Base-by-base conservation (phyloP, 2,329 filamentous ascomycete genomes). In the Cladosporium sp. region DNA sequence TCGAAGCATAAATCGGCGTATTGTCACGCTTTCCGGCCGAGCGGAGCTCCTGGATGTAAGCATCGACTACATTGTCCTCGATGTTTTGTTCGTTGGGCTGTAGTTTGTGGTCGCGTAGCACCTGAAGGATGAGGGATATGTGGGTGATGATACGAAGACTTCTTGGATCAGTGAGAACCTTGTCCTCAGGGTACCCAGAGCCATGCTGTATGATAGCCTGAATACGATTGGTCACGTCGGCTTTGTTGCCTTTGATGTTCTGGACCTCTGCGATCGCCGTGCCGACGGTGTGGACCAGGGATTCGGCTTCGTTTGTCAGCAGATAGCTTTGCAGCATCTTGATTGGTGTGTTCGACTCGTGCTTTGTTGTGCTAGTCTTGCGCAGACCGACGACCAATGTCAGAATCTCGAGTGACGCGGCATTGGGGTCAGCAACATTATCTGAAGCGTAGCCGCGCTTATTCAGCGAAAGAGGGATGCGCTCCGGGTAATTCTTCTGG, bases 1-100 rank as follows among this genome's bases (percentile, higher is more conserved):
- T 89, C 10, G 92, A 92, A 68, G 91, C 93, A 77, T 99, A 99
- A 0, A 96, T 81, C 0, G 95, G 93, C 64, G 97, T 90, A 50
- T 95, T 80, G 68, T 94, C 89, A 66, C 90, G 87, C 64, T 95
- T 86, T 37, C 88, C 87, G 18, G 87, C 86, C 56, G 90, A 83
- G 52, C 91, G 88, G 44, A 99, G 80, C 67, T 91, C 89, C 71
- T 91, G 90, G 64, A 96, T 90, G 75, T 98, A 98, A 4, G 87
- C 89, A 0, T 90, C 88, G 62, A 97, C 82, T 56, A 94, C 87
- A 72, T 91, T 92, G 73, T 96, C 90, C 69, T 89, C 85, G 18
- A 83, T 84, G 61, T 82, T 80, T 37, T 79, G 77, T 63, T 78
- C 74, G 23, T 79, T 74, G 11, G 69, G 69, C 35, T 82, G 78